Evolutionary conservation across 306 rosid genomes (phyloP).

Genomic region (Cicer chorassanicum): DNA sequence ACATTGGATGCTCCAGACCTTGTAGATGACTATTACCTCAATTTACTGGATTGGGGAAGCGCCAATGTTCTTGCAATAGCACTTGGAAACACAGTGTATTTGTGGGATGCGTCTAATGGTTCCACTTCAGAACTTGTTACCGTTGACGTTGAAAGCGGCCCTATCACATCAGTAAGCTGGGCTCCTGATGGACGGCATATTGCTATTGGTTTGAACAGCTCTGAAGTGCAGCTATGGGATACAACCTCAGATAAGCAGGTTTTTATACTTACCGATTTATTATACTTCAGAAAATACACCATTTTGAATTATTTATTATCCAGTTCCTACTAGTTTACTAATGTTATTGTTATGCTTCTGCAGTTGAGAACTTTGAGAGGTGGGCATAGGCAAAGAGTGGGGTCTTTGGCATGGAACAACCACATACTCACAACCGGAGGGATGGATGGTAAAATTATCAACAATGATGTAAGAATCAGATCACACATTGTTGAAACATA

Average conservation of each 20-base stretch:
- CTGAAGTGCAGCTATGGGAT: slow-evolving; percentile 87
- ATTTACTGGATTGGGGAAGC: slow-evolving; percentile 86
- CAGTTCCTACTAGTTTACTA: neutral
- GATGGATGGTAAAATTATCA: slow-evolving; percentile 74
- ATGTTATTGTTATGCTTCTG: slow-evolving; percentile 29
- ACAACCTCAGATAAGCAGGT: slow-evolving; percentile 66
- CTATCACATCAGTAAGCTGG: slow-evolving; percentile 79
- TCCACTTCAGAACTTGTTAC: slow-evolving; percentile 83
- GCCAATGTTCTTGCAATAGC: slow-evolving; percentile 84
- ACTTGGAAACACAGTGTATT: slow-evolving; percentile 72
- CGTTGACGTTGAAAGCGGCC: slow-evolving; percentile 75
- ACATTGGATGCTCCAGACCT: slow-evolving; percentile 91
- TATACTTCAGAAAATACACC: neutral
- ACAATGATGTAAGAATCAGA: slow-evolving; percentile 79
- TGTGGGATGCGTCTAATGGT: slow-evolving; percentile 77
- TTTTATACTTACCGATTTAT: neutral
- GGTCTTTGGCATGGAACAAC: slow-evolving; percentile 85
- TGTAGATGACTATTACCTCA: slow-evolving; percentile 80
- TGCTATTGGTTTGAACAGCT: slow-evolving; percentile 77
- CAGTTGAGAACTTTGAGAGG: slow-evolving; percentile 80
- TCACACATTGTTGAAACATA: slow-evolving; percentile 79
- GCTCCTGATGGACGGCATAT: slow-evolving; percentile 86
- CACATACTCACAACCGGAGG: slow-evolving; percentile 87
- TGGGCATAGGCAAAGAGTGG: slow-evolving; percentile 73
- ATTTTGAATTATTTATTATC: neutral